These are phyloP conservation scores for Hirschfeldia incana DNA, from an alignment of 345 rosid genomes.

Conservation along the genomic window DNA sequence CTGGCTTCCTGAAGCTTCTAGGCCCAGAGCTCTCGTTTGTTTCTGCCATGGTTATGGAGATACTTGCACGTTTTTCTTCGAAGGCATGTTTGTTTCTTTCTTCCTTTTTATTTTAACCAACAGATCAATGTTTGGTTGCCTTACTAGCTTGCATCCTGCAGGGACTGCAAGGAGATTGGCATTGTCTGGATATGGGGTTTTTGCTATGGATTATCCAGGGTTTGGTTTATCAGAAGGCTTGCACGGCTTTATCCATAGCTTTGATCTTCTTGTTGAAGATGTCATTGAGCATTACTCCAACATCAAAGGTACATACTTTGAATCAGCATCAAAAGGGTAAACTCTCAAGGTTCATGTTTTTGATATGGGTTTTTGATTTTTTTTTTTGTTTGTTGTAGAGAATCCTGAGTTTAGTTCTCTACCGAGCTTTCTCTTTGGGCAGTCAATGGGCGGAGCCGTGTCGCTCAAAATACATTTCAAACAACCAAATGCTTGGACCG, in stretches of 20 bases:
- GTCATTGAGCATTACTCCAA: constrained; percentile 80
- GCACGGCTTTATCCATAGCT: constrained; percentile 78
- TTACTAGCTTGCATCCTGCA: constrained; percentile 36
- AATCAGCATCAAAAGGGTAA: background rate
- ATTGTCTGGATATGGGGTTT: constrained; percentile 75
- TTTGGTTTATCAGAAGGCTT: constrained; percentile 95
- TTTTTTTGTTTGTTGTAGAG: constrained; percentile 44
- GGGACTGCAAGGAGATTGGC: constrained; percentile 93
- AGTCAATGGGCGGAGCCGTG: constrained; percentile 98
- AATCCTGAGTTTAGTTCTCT: constrained; percentile 53
- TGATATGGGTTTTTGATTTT: background rate
- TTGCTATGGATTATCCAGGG: constrained; percentile 96
- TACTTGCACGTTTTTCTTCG: constrained; percentile 91
- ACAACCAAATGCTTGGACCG: constrained; percentile 84
- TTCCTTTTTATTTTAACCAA: background rate
- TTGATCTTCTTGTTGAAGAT: constrained; percentile 76
- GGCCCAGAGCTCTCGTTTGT: constrained; percentile 73
- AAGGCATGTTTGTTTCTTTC: constrained; percentile 55
- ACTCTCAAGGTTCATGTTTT: background rate
- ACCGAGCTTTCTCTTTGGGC: constrained; percentile 85
- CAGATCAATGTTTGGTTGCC: constrained; percentile 13
- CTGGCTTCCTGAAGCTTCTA: constrained; percentile 72
- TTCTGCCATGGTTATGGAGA: constrained; percentile 98
- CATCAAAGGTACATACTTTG: constrained; percentile 60
- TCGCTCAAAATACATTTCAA: constrained; percentile 83